These are phyloP conservation scores for Candida ovalis DNA, from an alignment of 805 yeast species.

Conservation along the genomic window DNA sequence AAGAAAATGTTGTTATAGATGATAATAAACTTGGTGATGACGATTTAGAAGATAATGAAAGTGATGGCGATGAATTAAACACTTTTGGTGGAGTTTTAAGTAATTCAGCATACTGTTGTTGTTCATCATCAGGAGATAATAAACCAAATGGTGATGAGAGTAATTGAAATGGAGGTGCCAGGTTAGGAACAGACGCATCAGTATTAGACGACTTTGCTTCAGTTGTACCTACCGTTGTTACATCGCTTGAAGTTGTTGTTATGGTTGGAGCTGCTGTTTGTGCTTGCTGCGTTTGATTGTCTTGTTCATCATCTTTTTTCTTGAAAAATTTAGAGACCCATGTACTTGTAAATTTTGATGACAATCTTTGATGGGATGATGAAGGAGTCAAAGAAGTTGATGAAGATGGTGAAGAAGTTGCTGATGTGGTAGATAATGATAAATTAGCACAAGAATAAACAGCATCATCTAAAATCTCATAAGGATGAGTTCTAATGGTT, in stretches of 20 bases:
- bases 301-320: conserved; percentile 12
- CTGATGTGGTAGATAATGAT: conserved; percentile 8
- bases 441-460: conserved; percentile 38
- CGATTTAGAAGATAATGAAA: conserved; percentile 25
- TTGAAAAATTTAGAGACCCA: conserved; percentile 29
- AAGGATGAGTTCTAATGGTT: conserved; percentile 52
- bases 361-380: conserved; percentile 3
- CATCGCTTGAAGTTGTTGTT: background rate
- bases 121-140: background rate
- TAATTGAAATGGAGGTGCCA: background rate
- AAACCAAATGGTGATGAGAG: background rate
- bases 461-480: conserved; percentile 65
- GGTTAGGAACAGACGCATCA: background rate
- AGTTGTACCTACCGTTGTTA: background rate
- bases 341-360: conserved; percentile 13
- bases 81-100: conserved; percentile 15
- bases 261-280: no score
- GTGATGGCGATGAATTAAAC: conserved; percentile 21
- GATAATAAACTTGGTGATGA: conserved; percentile 29
- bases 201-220: background rate
- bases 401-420: conserved; percentile 9
- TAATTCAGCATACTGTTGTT: conserved; percentile 1
- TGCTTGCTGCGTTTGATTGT: no score
- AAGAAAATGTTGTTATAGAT: conserved; percentile 21
- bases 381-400: conserved; percentile 4